phyloP scores from a whole-genome alignment of 2,329 filamentous ascomycete species.

The Cryphonectria parasitica region DNA sequence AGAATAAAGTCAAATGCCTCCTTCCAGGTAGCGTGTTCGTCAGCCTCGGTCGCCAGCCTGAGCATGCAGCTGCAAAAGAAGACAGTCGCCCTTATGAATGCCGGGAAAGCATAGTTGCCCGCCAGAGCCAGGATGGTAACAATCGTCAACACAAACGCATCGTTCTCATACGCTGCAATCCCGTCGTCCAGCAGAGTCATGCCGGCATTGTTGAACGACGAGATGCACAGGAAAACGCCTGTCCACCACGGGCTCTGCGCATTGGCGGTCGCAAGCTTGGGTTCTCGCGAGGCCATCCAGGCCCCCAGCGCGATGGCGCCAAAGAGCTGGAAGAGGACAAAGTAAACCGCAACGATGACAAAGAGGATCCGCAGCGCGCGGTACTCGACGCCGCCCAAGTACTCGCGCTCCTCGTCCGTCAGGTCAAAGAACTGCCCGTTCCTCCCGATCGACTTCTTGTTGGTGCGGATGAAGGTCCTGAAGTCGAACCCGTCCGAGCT shows the following conservation, averaged over 20 bases:
- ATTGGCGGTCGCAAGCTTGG: slow-evolving; percentile 32
- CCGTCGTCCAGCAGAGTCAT: slow-evolving; percentile 60
- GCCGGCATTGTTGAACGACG: slow-evolving; percentile 62
- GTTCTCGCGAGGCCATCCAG: slow-evolving; percentile 15
- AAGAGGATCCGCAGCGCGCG: slow-evolving; percentile 63
- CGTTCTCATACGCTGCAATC: slow-evolving; percentile 51
- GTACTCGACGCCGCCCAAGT: slow-evolving; percentile 67
- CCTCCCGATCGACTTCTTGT: slow-evolving; percentile 47
- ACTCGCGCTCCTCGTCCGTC: slow-evolving; percentile 55
- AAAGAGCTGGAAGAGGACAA: slow-evolving; percentile 61
- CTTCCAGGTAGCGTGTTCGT: slow-evolving; percentile 42
- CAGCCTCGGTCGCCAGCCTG: slow-evolving; percentile 39
- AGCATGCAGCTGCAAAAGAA: slow-evolving; percentile 27
- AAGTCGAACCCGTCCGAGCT: slow-evolving; percentile 31
- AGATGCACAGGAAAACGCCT: slow-evolving; percentile 58
- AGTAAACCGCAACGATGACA: slow-evolving; percentile 64
- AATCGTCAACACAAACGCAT: slow-evolving; percentile 38
- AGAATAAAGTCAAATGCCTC: slow-evolving; percentile 54
- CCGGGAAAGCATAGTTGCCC: slow-evolving; percentile 57
- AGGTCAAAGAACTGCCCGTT: slow-evolving; percentile 61
- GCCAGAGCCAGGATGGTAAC: slow-evolving; percentile 44
- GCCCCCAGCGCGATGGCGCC: slow-evolving; percentile 63
- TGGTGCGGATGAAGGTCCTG: slow-evolving; percentile 39
- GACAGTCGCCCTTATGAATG: slow-evolving; percentile 46
- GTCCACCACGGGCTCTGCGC: slow-evolving; percentile 57